Conservation (phyloP, 2,329 filamentous ascomycete species). For the Ophiocordyceps camponoti-saundersi region DNA sequence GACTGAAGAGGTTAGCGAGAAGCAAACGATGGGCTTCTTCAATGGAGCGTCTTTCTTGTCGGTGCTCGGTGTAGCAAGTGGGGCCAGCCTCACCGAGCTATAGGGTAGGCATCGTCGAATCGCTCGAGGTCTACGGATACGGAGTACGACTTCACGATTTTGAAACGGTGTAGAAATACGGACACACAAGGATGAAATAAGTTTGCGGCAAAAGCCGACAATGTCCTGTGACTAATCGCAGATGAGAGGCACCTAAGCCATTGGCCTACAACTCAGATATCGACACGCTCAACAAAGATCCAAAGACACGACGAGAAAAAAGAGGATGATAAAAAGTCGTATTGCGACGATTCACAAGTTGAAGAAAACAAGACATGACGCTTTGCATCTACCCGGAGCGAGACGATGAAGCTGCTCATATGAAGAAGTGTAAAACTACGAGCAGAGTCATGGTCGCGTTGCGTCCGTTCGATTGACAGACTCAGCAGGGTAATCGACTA, state of each 20-base stretch:
- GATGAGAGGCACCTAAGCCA: not conserved
- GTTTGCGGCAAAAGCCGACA: not conserved
- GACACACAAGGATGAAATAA: not conserved
- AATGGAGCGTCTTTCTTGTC: slow-evolving; percentile 12
- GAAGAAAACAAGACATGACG: not conserved
- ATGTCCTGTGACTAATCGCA: not conserved
- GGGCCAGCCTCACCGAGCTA: slow-evolving; percentile 8
- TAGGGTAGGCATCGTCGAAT: not conserved
- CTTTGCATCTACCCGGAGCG: not conserved
- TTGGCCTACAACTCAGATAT: not conserved
- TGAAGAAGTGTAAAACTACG: not conserved
- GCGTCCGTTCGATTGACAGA: not conserved
- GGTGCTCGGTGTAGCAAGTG: slow-evolving; percentile 6
- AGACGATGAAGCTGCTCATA: not conserved
- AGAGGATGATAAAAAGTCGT: not conserved
- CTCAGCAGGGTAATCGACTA: not conserved
- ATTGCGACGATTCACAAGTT: not conserved
- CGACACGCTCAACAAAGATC: not conserved
- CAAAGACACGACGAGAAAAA: not conserved
- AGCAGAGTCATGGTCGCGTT: not conserved
- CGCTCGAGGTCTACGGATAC: too few species aligned
- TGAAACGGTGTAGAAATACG: not conserved
- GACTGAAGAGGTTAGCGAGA: slow-evolving; percentile 7
- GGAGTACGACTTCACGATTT: not conserved
- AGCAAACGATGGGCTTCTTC: slow-evolving; percentile 2